Conservation (phyloP, 768 basidiomycete genomes). For the Ramaria sp. region DNA sequence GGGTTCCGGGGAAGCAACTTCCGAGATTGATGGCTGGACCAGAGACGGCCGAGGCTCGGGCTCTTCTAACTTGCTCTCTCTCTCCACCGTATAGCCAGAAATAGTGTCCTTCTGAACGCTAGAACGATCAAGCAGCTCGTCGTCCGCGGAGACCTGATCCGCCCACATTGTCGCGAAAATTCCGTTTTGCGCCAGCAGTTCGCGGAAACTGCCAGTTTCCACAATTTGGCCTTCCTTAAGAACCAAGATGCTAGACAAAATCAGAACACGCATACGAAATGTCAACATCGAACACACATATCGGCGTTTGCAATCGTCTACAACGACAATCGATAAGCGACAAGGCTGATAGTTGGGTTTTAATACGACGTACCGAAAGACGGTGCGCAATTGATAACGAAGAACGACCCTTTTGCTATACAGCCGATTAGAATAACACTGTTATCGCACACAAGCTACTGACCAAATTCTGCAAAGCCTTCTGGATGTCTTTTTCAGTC, state of each 20-base stretch:
- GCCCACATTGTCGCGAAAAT: slow-evolving; percentile 85
- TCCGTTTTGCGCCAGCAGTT: slow-evolving; percentile 62
- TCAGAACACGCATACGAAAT: slow-evolving; percentile 38
- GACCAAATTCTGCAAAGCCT: slow-evolving; percentile 71
- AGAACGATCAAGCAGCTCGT: slow-evolving; percentile 29
- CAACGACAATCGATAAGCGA: slow-evolving; percentile 12
- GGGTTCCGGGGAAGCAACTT: slow-evolving; percentile 9
- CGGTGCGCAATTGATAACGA: slow-evolving; percentile 76
- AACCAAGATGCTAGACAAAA: slow-evolving; percentile 65
- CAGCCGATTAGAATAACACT: neutral
- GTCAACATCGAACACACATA: slow-evolving; percentile 23
- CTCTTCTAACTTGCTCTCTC: neutral
- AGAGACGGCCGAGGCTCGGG: slow-evolving; percentile 20
- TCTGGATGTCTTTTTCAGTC: slow-evolving; percentile 85
- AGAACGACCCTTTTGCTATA: slow-evolving; percentile 44
- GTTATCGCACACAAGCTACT: neutral
- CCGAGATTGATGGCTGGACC: slow-evolving; percentile 6
- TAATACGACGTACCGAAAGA: slow-evolving; percentile 47
- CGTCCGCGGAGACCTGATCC: slow-evolving; percentile 62
- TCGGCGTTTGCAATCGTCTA: slow-evolving; percentile 48
- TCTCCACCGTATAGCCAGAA: slow-evolving; percentile 29
- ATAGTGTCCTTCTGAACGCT: slow-evolving; percentile 27
- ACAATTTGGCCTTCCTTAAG: slow-evolving; percentile 83
- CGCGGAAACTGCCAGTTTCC: slow-evolving; percentile 73
- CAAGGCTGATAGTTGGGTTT: neutral